Conservation (phyloP, 163 green algal species). For the Chlorella variabilis region DNA sequence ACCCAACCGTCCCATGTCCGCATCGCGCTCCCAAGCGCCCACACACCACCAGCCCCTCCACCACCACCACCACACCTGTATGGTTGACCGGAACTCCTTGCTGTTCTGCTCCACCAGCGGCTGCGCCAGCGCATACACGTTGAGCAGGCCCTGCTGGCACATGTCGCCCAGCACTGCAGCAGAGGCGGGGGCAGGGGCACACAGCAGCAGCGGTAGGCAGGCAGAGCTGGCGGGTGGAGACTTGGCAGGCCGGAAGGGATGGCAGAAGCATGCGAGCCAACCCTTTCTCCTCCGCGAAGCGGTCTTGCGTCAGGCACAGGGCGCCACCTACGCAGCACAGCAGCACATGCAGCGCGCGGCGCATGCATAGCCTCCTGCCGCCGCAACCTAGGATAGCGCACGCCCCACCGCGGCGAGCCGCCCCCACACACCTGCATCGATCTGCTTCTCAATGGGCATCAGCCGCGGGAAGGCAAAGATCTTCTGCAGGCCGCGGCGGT, state of each 20-base stretch:
- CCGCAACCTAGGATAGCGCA: too few species aligned
- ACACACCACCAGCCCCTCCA: background rate
- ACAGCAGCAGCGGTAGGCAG: background rate
- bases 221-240: background rate
- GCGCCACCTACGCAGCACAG: background rate
- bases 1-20: background rate
- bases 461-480: slow-evolving; percentile 31
- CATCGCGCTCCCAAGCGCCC: background rate
- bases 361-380: too few species aligned
- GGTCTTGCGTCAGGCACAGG: too few species aligned
- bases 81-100: background rate
- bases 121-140: slow-evolving; percentile 12
- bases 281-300: too few species aligned
- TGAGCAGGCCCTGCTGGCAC: slow-evolving; percentile 17
- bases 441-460: slow-evolving; percentile 32
- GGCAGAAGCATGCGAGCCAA: background rate
- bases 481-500: slow-evolving; percentile 31
- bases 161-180: slow-evolving; percentile 34
- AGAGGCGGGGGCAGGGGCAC: background rate
- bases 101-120: slow-evolving; percentile 28
- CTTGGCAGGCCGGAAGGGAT: too few species aligned
- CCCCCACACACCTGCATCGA: slow-evolving; percentile 20
- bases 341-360: background rate
- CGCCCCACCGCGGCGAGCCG: too few species aligned
- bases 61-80: background rate